These are phyloP conservation scores for Thamnidium elegans DNA, from an alignment of 192 early-diverging fungal species.

Conservation along the genomic window DNA sequence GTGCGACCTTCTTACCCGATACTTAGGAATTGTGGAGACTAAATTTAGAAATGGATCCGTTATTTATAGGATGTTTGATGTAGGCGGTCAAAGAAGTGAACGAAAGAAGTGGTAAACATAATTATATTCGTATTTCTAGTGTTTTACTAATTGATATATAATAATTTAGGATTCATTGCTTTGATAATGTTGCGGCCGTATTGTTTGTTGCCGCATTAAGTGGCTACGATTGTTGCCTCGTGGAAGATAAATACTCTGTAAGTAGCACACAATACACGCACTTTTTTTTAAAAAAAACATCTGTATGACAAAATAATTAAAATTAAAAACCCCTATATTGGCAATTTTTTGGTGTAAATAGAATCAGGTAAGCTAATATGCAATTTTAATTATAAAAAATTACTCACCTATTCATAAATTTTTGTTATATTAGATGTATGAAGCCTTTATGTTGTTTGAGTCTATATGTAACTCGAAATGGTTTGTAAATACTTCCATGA, in stretches of 20 bases:
- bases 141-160: no score
- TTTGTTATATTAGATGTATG: slow-evolving; percentile 45
- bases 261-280: slow-evolving; percentile 5
- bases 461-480: slow-evolving; percentile 56
- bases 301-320: neutral
- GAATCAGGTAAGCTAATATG: slow-evolving; percentile 12
- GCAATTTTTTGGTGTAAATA: slow-evolving; percentile 3
- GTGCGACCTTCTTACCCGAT: neutral
- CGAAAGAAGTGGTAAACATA: slow-evolving; percentile 49
- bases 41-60: slow-evolving; percentile 41
- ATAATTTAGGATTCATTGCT: slow-evolving; percentile 37
- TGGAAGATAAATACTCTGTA: slow-evolving; percentile 48
- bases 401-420: neutral
- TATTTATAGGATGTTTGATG: slow-evolving; percentile 58
- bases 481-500: slow-evolving; percentile 55
- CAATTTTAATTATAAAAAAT: neutral
- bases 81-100: slow-evolving; percentile 54
- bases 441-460: slow-evolving; percentile 56
- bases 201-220: slow-evolving; percentile 54
- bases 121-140: no score
- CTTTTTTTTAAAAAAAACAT: neutral
- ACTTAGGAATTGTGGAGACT: slow-evolving; percentile 48
- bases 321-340: neutral
- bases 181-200: slow-evolving; percentile 52
- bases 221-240: slow-evolving; percentile 55